Base-by-base conservation (phyloP, 75 land plant species). In the Ceratopteris richardii region DNA sequence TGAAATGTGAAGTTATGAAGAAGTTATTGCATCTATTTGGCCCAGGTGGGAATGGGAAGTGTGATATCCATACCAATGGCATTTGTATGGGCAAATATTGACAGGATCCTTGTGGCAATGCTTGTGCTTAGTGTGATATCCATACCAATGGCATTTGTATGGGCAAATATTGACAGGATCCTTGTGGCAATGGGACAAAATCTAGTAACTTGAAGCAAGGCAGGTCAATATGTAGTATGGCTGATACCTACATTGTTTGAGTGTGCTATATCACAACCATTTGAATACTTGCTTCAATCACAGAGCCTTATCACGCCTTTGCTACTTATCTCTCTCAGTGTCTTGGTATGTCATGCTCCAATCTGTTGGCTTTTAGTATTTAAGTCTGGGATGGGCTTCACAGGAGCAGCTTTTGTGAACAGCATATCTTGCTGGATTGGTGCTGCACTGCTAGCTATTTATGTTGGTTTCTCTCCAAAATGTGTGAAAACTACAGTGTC, bases 41-140 rank as follows among this genome's bases (percentile, higher is more conserved):
- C 9, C 37, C 14, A 46, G 48, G 17, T 46, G 48, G 48, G 48
- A 46, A 46, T 46, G 48, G 14, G 48, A 7, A 3, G 48, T 5
- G n/a, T n/a, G n/a, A n/a, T n/a, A n/a, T n/a, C n/a, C n/a, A n/a
- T n/a, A n/a, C 14, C 82, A 9, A 73, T 89, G 62, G 90, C 82
- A 25, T n/a, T 66, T 89, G 9, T 86, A 84, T 44, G 95, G 90
- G 0, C 90, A 86, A 57, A 78, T 90, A 5, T 86, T 59, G 64
- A 86, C 90, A 52, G 95, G 86, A 67, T 75, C 56, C 90, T 86
- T 29, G 69, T 81, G 58, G 91, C 80, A 0, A 79, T 82, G 56
- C 27, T 85, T 39, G 69, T 80, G 9, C 79, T 89, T 12, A 18
- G 29, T 36, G 47, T 78, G 51, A 67, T 61, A 0, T 56, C 77